phyloP scores from a whole-genome alignment of 768 basidiomycete species.

The Boletus bicolor region DNA sequence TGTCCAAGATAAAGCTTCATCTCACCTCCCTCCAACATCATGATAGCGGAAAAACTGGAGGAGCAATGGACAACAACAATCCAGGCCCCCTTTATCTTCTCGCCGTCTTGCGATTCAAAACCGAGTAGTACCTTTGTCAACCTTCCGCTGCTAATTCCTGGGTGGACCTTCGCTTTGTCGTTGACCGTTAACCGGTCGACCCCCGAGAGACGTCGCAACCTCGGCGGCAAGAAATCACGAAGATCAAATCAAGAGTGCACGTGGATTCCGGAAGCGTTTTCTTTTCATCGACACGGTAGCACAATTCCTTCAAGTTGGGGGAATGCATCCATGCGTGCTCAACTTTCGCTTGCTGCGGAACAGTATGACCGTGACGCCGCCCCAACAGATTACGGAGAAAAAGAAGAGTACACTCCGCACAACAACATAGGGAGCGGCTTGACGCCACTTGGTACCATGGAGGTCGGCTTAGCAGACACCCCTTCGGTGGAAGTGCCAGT shows the following conservation, averaged over 20 bases:
- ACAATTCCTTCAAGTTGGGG: slow-evolving; percentile 6
- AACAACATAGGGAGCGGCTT: neutral
- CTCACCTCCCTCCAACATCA: neutral
- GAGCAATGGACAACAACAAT: slow-evolving; percentile 18
- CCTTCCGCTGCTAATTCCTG: slow-evolving; percentile 9
- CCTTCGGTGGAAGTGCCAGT: neutral
- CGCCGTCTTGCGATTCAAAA: neutral
- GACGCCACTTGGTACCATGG: slow-evolving; percentile 1
- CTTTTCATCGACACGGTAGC: slow-evolving; percentile 4
- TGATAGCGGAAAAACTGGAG: neutral
- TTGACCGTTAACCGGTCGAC: neutral
- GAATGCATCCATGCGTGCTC: slow-evolving; percentile 11
- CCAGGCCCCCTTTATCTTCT: slow-evolving; percentile 3
- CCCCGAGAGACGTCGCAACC: neutral
- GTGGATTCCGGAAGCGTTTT: slow-evolving; percentile 5
- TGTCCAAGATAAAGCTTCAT: neutral
- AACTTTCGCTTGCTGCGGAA: slow-evolving; percentile 2
- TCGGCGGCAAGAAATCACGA: too few species aligned
- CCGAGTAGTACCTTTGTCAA: neutral
- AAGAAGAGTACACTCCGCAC: neutral
- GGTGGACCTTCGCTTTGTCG: slow-evolving; percentile 18
- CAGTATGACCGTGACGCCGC: neutral
- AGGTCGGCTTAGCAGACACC: slow-evolving; percentile 1
- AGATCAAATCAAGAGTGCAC: too few species aligned
- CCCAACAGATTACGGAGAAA: too few species aligned